Evolutionary conservation across 2,329 filamentous ascomycete genomes (phyloP), one percentile per base, ranked within the genome.

Genomic region (Exophiala alcalophila): DNA sequence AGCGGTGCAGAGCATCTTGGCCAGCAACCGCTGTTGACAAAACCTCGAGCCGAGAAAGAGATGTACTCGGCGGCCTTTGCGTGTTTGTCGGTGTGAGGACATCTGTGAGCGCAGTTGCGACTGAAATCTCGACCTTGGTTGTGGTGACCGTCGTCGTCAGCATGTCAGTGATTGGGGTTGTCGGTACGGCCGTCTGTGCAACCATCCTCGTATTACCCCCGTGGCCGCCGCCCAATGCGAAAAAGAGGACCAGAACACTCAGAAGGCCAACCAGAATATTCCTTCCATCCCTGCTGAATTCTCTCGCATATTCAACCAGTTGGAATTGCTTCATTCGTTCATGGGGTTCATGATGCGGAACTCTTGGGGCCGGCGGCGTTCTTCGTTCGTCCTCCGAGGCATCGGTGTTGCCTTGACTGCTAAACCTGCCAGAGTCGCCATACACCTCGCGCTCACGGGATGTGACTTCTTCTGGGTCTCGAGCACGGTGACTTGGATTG

Each of bases 221-320:
- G 20, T 27, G 4, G 9, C 20, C 33, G 16, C 45, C 33, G 20
- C 18, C 15, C 37, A 48, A 24, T 6, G 64, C 60, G 4, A 74
- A 58, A 47, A 70, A 65, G 1, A 70, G 47, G 4, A 74, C 63
- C 4, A 72, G 45, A 10, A 65, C 43, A 29, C 65, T 65, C 3
- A 80, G 61, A 4, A 73, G 45, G 6, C 67, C 59, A 23, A 79
- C 70, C 12, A 68, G 61, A 8, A 77, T 60, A 53, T 80, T 81
- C 25, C 72, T 67, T 31, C 66, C 65, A 51, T 81, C 78, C 30
- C 67, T 66, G 2, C 72, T 64, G 14, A 78, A 60, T 1, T 77
- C 61, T 16, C 69, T 62, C 12, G 78, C 44, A 52, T 78, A 80
- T 55, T 78, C 78, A 45, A 67, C 63, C 30, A 79, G 47, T 10